Percentiles rank a stretch among this genome's conserved stretches.
Conservation (phyloP, 176 grass and related monocot species). For the Neostapfia colusana region DNA sequence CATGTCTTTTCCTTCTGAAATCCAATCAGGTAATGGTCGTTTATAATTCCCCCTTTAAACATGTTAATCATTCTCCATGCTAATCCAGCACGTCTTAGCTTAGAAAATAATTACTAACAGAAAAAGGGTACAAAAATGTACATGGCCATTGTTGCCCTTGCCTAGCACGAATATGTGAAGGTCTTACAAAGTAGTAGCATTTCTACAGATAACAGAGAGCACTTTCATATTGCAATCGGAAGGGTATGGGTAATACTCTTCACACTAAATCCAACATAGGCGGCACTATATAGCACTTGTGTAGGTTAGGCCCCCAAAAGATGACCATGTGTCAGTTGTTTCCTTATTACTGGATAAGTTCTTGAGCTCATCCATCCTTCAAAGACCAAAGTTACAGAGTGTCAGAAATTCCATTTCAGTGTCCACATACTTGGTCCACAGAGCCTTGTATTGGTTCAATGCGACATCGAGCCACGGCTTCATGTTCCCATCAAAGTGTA, state of each 20-base stretch:
- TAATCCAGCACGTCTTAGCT: constrained; percentile 33
- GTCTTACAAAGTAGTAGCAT: constrained; percentile 9
- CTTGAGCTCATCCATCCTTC: constrained; percentile 38
- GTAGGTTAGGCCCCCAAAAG: not conserved
- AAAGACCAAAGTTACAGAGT: constrained; percentile 80
- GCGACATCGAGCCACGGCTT: constrained; percentile 83
- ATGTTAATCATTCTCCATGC: constrained; percentile 19
- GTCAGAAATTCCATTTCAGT: constrained; percentile 83
- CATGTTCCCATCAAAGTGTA: constrained; percentile 79
- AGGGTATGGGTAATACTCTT: not conserved
- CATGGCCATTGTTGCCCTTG: constrained; percentile 31
- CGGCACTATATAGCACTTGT: not conserved
- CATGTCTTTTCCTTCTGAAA: not conserved
- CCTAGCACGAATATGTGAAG: constrained; percentile 26
- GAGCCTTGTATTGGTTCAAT: constrained; percentile 71
- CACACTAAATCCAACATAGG: not conserved
- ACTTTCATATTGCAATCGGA: not conserved
- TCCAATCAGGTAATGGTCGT: not conserved
- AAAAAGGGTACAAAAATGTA: constrained; percentile 46
- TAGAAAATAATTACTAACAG: constrained; percentile 33
- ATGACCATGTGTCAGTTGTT: constrained; percentile 5
- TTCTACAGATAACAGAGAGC: not conserved
- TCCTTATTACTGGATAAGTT: constrained; percentile 17
- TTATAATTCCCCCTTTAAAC: too few relatives aligned
- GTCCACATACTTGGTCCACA: constrained; percentile 87